These are phyloP conservation scores for Solanum hybrid DNA, from an alignment of 305 asterid species.

Conservation along the genomic window DNA sequence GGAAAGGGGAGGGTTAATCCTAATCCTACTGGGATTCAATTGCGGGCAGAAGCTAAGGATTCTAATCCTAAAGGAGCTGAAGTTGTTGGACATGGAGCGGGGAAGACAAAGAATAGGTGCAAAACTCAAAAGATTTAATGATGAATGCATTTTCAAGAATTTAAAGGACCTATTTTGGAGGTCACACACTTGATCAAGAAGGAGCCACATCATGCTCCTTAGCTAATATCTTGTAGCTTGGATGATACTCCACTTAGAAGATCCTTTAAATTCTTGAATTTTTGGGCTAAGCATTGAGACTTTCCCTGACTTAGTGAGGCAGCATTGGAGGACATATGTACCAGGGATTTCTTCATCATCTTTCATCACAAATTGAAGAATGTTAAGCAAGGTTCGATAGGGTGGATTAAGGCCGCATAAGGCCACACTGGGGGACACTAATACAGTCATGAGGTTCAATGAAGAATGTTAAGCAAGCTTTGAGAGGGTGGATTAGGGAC, in stretches of 20 bases:
- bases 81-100: not conserved
- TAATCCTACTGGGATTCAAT: not conserved
- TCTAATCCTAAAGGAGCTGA: not conserved
- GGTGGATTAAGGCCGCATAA: not conserved
- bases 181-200: not conserved
- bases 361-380: not conserved
- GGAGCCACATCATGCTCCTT: not conserved
- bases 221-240: not conserved
- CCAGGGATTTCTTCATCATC: not conserved
- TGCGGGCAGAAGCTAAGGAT: not conserved
- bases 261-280: not conserved
- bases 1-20: not conserved
- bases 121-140: not conserved
- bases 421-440: not conserved
- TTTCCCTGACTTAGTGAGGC: not conserved
- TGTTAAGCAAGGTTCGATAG: not conserved
- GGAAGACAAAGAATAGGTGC: not conserved
- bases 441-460: not conserved
- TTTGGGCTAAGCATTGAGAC: not conserved
- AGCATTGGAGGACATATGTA: not conserved
- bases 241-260: not conserved
- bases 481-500: not conserved
- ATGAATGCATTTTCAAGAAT: not conserved
- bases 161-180: not conserved
- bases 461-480: not conserved